A percentile compares a stretch with the other conserved stretches of the same genome.
Evolutionary conservation across 768 basidiomycete genomes (phyloP).

Genomic region (Agaricus bisporus): DNA sequence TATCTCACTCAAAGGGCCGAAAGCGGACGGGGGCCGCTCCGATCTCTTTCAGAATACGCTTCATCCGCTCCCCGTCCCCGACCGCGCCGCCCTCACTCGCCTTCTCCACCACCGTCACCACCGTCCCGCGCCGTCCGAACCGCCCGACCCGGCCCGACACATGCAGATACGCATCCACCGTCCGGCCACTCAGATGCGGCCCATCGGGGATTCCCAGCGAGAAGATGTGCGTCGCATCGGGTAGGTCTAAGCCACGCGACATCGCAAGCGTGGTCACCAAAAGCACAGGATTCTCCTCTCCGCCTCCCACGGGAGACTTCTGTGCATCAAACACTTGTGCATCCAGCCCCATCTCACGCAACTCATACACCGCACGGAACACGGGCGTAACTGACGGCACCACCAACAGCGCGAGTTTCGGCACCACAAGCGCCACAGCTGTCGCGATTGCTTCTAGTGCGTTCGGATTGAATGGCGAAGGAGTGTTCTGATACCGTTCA

Average conservation of each 20-base stretch:
- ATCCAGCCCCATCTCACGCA: conserved; percentile 60
- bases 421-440: conserved; percentile 69
- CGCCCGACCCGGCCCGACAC: conserved; percentile 72
- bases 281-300: conserved; percentile 48
- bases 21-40: conserved; percentile 40
- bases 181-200: conserved; percentile 28
- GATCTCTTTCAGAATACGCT: conserved; percentile 37
- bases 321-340: conserved; percentile 56
- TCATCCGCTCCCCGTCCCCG: conserved; percentile 29
- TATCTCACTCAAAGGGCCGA: conserved; percentile 42
- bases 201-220: conserved; percentile 56
- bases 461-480: conserved; percentile 49
- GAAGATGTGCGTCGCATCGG: conserved; percentile 69
- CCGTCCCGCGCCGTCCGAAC: conserved; percentile 60
- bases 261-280: conserved; percentile 67
- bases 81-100: conserved; percentile 23
- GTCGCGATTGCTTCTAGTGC: conserved; percentile 65
- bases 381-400: conserved; percentile 58
- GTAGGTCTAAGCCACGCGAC: conserved; percentile 69
- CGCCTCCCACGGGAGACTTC: conserved; percentile 22
- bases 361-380: conserved; percentile 55
- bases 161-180: conserved; percentile 61
- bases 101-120: conserved; percentile 53
- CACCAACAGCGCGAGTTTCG: conserved; percentile 60
- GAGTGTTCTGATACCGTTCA: conserved; percentile 27